A percentile compares a stretch with the other conserved stretches of the same genome.
Evolutionary conservation across 2,329 filamentous ascomycete genomes (phyloP).

Genomic region (Cercospora citrullina): DNA sequence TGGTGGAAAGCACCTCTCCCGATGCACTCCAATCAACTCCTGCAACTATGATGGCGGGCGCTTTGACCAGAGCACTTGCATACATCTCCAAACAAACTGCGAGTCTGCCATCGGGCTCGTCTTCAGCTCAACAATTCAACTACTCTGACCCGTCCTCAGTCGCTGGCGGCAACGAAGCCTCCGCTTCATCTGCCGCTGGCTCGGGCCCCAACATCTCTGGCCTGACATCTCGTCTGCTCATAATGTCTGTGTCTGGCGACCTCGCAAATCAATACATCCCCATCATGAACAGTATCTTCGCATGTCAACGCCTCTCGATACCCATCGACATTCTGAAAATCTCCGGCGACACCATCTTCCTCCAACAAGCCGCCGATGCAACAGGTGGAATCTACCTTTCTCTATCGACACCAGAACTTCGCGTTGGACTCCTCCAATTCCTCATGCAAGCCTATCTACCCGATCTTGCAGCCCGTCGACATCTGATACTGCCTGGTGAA

Average conservation of each 20-base stretch:
- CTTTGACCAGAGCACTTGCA: constrained; percentile 82
- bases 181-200: constrained; percentile 40
- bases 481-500: constrained; percentile 71
- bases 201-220: constrained; percentile 44
- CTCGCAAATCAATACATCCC: constrained; percentile 90
- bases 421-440: constrained; percentile 75
- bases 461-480: constrained; percentile 62
- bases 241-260: constrained; percentile 86
- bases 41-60: constrained; percentile 86
- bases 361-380: constrained; percentile 84
- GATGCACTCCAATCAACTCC: constrained; percentile 65
- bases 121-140: constrained; percentile 59
- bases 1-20: constrained; percentile 69
- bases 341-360: constrained; percentile 80
- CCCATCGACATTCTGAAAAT: constrained; percentile 91
- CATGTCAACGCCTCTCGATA: constrained; percentile 81
- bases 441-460: constrained; percentile 93
- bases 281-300: constrained; percentile 98
- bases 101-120: constrained; percentile 41
- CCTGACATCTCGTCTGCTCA: constrained; percentile 79
- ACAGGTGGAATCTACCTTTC: constrained; percentile 69
- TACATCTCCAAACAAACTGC: constrained; percentile 80
- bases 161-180: constrained; percentile 56
- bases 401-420: constrained; percentile 40
- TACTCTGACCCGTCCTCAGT: constrained; percentile 54